These are phyloP conservation scores for Casuarina glauca DNA, from an alignment of 306 rosid genomes.

Conservation along the genomic window DNA sequence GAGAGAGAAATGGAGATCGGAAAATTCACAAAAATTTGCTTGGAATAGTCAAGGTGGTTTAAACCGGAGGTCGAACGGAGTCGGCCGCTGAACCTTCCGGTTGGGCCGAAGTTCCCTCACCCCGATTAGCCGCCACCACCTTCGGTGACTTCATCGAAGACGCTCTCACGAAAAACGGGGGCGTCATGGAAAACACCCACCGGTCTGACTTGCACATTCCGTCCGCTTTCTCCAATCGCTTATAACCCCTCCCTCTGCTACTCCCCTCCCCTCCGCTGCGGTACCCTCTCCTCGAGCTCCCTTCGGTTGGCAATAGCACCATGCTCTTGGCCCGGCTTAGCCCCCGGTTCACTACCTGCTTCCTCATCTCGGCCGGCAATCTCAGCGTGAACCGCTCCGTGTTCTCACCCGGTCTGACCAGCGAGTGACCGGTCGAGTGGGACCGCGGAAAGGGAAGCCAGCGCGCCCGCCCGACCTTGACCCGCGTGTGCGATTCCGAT, in stretches of 20 bases:
- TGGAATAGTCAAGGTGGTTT: not conserved
- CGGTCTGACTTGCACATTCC: slow-evolving; percentile 63
- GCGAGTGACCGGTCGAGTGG: slow-evolving; percentile 86
- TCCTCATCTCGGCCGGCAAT: slow-evolving; percentile 70
- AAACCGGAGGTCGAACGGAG: slow-evolving; percentile 49
- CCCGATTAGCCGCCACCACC: slow-evolving; percentile 31
- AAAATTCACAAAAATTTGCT: not conserved
- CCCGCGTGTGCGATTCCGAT: slow-evolving; percentile 44
- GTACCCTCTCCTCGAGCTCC: slow-evolving; percentile 62
- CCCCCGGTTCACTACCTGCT: slow-evolving; percentile 51
- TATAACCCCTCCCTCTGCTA: slow-evolving; percentile 41
- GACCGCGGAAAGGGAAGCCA: slow-evolving; percentile 54
- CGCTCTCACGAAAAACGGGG: slow-evolving; percentile 60
- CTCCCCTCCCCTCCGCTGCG: slow-evolving; percentile 59
- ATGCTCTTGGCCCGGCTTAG: slow-evolving; percentile 67
- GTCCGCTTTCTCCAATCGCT: slow-evolving; percentile 44
- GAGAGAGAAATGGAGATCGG: not conserved
- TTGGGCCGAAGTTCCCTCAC: slow-evolving; percentile 39
- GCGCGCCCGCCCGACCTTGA: not conserved
- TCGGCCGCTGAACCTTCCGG: slow-evolving; percentile 25
- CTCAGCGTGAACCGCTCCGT: slow-evolving; percentile 81
- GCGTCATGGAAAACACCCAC: slow-evolving; percentile 60
- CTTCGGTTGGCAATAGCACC: slow-evolving; percentile 49
- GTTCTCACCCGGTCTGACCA: slow-evolving; percentile 68
- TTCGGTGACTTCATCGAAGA: slow-evolving; percentile 60